Evolutionary conservation across 2,329 filamentous ascomycete species (phyloP), one percentile per base, ranked within the genome.

Genomic region (Trichoderma pleuroti): DNA sequence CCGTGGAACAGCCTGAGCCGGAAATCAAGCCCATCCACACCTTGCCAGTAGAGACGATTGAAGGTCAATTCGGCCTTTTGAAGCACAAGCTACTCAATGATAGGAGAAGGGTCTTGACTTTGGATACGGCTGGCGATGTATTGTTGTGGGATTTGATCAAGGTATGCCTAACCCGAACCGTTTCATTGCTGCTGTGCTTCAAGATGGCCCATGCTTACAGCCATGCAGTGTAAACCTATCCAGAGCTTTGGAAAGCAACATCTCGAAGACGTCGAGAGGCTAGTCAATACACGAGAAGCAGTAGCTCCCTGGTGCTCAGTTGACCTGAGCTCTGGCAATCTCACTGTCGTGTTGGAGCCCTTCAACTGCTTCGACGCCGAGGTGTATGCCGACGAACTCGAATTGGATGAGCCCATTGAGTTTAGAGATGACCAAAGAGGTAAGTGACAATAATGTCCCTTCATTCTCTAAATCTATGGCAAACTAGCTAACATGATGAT

Each of bases 291-390:
- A 0, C 86, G 88, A 16, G 94, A 97, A 78, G 94, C 91, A 36
- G 93, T 98, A 49, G 92, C 95, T 5, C 95, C 97, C 68, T 99
- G 96, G 96, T 99, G 96, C 78, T 93, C 93, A 2, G 92, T 98
- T 67, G 94, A 99, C 77, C 94, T 95, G 24, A 91, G 95, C 75
- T 98, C 95, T 5, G 96, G 96, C 42, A 93, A 93, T 73, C 84
- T 99, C 69, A 95, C 94, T 2, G 95, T 98, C 4, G 91, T 97
- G 21, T 81, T 99, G 21, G 96, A 99, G 78, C 93, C 94, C 52
- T 97, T 96, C 77, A 97, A 97, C 75, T 98, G 94, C 79, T 99
- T 99, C 76, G 96, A 99, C 81, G 96, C 94, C 18, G 96, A 99
- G 78, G 92, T 97, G 80, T 99, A 99, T 79, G 95, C 94, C 1